Base-by-base conservation (phyloP, 1,284 basidiomycete genomes). In the Sutorius eximius region DNA sequence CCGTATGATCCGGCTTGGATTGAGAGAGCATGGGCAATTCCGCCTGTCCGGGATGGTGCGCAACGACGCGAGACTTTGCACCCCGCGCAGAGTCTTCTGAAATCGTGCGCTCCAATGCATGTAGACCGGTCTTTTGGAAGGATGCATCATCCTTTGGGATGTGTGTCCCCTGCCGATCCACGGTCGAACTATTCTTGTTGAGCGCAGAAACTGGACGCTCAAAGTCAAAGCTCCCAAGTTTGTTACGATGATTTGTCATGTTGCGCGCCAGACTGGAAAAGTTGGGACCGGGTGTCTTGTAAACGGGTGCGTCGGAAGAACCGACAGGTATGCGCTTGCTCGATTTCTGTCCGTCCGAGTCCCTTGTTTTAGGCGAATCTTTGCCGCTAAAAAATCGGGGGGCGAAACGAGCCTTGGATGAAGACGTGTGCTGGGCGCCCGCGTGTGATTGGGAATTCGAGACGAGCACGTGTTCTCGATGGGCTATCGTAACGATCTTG, bases 211-310 rank as follows among this genome's bases (percentile, higher is more conserved):
- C 77, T 0, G 83, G 81, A 27, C 83, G 74, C 69, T 89, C 87
- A 60, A 89, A 89, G 63, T 90, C 87, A 65, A 89, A 89, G 62
- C 82, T 86, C 7, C 85, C 85, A 60, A 86, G 82, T 61, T 78
- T 74, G 55, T 63, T 80, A 71, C 60, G 77, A 38, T 70, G 69
- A 41, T 30, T 71, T 15, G 57, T 59, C 47, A 70, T 71, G 45
- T 67, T 71, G 54, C 70, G 70, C 16, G 40, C 41, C 33, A 40
- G 51, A 24, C 51, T 38, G 37, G 42, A 29, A 13, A 37, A 29
- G 9, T 44, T 56, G 15, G 62, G 43, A 4, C 32, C 37, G 12
- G 53, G 45, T 32, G 44, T 27, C 42, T 58, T 65, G 37, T 56
- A 51, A 22, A 36, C 8, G n/a, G 54, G 52, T 12, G 37, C 49